A percentile compares a stretch with the other conserved stretches of the same genome.
Conservation (phyloP, 768 basidiomycete species). For the Bullera alba region DNA sequence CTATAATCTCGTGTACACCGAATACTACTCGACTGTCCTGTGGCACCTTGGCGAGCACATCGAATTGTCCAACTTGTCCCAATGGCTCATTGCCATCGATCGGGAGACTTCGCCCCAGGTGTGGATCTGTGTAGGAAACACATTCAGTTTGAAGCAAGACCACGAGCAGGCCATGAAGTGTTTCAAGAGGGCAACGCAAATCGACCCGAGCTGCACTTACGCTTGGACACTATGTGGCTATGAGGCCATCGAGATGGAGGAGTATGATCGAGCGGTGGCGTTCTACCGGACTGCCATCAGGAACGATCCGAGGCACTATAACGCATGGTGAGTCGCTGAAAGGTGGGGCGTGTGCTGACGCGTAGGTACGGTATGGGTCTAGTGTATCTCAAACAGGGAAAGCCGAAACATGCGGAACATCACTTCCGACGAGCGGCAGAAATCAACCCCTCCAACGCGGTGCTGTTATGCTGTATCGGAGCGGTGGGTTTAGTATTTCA, state of each 20-base stretch:
- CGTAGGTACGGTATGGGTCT: slow-evolving; percentile 95
- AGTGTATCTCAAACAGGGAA: slow-evolving; percentile 91
- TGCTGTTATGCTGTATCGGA: slow-evolving; percentile 91
- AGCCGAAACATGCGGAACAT: slow-evolving; percentile 86
- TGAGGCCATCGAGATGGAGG: slow-evolving; percentile 85
- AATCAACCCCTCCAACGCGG: slow-evolving; percentile 90
- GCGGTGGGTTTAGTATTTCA: slow-evolving; percentile 59
- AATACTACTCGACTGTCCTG: slow-evolving; percentile 87
- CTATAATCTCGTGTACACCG: slow-evolving; percentile 87
- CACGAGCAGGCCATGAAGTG: slow-evolving; percentile 86
- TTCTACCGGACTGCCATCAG: slow-evolving; percentile 89
- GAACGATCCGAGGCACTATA: slow-evolving; percentile 88
- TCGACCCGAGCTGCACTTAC: slow-evolving; percentile 87
- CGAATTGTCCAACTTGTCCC: slow-evolving; percentile 82
- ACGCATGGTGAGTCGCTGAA: slow-evolving; percentile 73
- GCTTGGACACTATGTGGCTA: slow-evolving; percentile 95
- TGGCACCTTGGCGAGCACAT: slow-evolving; percentile 87
- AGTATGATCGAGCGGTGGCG: slow-evolving; percentile 80
- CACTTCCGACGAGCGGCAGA: slow-evolving; percentile 87
- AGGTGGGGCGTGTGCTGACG: neutral
- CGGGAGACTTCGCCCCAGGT: slow-evolving; percentile 69
- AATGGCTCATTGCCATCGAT: slow-evolving; percentile 77
- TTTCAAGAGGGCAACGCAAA: slow-evolving; percentile 81
- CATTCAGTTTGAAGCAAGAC: slow-evolving; percentile 92
- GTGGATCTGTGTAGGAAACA: slow-evolving; percentile 95